Evolutionary conservation across 352 stramenopile genomes (phyloP), one percentile per base, ranked within the genome.

Genomic region (Globisporangium megalacanthum): DNA sequence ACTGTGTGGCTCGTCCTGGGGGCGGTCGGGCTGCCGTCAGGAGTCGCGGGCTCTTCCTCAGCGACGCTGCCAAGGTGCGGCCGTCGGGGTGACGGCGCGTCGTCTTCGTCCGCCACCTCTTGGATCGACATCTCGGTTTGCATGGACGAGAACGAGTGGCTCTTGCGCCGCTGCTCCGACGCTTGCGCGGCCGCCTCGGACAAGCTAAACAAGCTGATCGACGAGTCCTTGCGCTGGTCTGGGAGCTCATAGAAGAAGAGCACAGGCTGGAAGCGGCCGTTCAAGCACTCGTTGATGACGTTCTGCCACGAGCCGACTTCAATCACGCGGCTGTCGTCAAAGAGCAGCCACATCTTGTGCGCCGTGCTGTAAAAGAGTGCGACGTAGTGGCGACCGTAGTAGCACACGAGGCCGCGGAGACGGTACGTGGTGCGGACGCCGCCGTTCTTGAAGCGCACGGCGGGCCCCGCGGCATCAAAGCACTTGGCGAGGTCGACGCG

Each of bases 261-360:
- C 11, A 94, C 84, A 0, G 83, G 83, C 56, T 94, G 84, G 65
- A 89, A 94, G n/a, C 82, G 73, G 33, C 79, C 80, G 51, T 89
- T 89, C 33, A 92, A 63, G 63, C 79, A 79, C 70, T 92, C 72
- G 1, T 59, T 60, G 36, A 90, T 78, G n/a, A 91, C 84, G 20
- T 86, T 79, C 25, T 76, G 71, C 84, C 84, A 94, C 9, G 75
- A 62, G 20, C 84, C 84, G 37, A 94, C 78, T 51, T 92, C 79
- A 3, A 87, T 66, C 22, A 94, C 84, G 15, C 79, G 82, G 25
- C 71, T 90, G 53, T 94, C 84, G 41, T 94, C 84, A 49, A 94
- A 92, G 35, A 94, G 73, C n/a, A 92, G 58, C 84, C 84, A 94
- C 65, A 86, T 86, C 49, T 91, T 86, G 69, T 94, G 84, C 9